Conservation (phyloP, 2,329 filamentous ascomycete species). For the Paraconiothyrium brasiliense region DNA sequence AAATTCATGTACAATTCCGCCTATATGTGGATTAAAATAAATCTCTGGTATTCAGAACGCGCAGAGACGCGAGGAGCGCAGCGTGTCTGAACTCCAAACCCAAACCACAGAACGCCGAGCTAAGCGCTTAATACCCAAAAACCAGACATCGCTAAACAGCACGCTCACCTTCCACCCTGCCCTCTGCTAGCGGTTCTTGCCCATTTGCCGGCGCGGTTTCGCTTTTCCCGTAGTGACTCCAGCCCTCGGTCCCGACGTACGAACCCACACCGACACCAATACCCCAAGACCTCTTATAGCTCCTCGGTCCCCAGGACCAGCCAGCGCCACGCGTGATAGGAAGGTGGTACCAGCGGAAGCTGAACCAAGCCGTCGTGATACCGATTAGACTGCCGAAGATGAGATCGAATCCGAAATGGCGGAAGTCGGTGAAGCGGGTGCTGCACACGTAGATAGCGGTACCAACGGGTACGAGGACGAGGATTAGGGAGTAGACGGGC, state of each 20-base stretch:
- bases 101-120: conserved; percentile 1
- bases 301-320: conserved; percentile 88
- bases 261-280: conserved; percentile 69
- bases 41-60: too few species aligned
- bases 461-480: conserved; percentile 76
- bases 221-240: conserved; percentile 36
- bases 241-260: conserved; percentile 60
- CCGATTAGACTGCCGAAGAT: conserved; percentile 86
- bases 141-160: neutral
- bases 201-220: conserved; percentile 17
- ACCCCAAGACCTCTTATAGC: conserved; percentile 77
- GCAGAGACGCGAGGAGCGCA: too few species aligned
- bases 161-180: conserved; percentile 3
- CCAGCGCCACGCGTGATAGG: conserved; percentile 81
- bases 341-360: conserved; percentile 87
- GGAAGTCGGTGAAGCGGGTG: conserved; percentile 87
- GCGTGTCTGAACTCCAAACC: neutral
- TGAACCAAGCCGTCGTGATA: conserved; percentile 73
- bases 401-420: conserved; percentile 93
- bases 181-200: neutral
- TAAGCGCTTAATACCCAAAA: neutral
- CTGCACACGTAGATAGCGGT: conserved; percentile 82
- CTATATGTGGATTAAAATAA: too few species aligned
- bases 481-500: conserved; percentile 77
- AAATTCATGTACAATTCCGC: too few species aligned